Percentiles rank a stretch among this genome's conserved stretches.
These are phyloP conservation scores for Pleurotus pulmonarius DNA, from an alignment of 768 basidiomycete genomes.

Conservation along the genomic window DNA sequence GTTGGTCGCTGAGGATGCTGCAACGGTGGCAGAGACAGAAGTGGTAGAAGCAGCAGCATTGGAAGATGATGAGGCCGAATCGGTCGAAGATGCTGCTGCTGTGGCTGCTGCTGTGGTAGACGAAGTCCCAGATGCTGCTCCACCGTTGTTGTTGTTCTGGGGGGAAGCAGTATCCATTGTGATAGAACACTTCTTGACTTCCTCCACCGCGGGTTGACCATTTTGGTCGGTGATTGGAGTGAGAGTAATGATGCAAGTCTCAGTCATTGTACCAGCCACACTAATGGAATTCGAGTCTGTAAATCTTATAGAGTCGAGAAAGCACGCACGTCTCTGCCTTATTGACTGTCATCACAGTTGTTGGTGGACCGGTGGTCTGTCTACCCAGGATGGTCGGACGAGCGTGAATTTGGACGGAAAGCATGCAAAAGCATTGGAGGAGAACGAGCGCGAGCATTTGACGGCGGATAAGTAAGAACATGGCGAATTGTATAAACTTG, in stretches of 20 bases:
- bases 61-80: constrained; percentile 7
- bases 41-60: constrained; percentile 3
- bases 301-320: neutral
- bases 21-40: neutral
- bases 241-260: constrained; percentile 58
- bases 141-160: constrained; percentile 8
- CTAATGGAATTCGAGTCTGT: constrained; percentile 25
- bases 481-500: constrained; percentile 22
- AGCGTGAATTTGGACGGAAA: constrained; percentile 28
- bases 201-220: constrained; percentile 46
- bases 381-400: constrained; percentile 33
- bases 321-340: constrained; percentile 44
- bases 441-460: constrained; percentile 32
- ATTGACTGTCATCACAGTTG: constrained; percentile 38
- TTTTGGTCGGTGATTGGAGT: constrained; percentile 48
- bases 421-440: constrained; percentile 33
- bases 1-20: constrained; percentile 6
- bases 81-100: constrained; percentile 9
- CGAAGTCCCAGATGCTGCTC: neutral
- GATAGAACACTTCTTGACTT: constrained; percentile 51
- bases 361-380: constrained; percentile 23
- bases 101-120: constrained; percentile 14
- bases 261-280: constrained; percentile 43
- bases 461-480: constrained; percentile 29
- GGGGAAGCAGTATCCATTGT: constrained; percentile 19